Conservation (phyloP, 2,329 filamentous ascomycete genomes). For the Macrophomina phaseolina region DNA sequence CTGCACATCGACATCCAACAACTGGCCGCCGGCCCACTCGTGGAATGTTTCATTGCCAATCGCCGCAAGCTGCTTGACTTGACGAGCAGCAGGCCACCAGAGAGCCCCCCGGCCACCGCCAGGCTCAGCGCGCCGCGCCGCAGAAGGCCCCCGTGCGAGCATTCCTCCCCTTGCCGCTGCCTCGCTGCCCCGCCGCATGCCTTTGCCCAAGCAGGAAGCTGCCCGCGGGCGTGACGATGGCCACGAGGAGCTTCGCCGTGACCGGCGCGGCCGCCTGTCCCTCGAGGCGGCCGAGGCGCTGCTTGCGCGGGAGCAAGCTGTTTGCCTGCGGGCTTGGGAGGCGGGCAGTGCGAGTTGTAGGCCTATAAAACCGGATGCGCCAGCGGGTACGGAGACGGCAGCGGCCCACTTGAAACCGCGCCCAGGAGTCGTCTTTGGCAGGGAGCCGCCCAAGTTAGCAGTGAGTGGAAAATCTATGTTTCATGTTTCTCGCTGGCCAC, state of each 20-base stretch:
- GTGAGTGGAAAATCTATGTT: slow-evolving; percentile 26
- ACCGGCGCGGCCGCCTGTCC: neutral
- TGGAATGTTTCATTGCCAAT: slow-evolving; percentile 27
- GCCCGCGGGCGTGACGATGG: slow-evolving; percentile 1
- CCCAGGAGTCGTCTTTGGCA: slow-evolving; percentile 15
- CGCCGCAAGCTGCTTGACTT: neutral
- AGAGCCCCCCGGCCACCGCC: neutral
- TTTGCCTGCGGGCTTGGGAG: neutral
- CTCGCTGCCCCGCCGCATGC: slow-evolving; percentile 14
- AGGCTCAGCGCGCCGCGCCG: neutral
- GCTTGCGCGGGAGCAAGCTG: neutral
- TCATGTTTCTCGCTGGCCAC: slow-evolving; percentile 24
- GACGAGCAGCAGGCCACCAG: neutral
- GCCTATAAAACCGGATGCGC: slow-evolving; percentile 15
- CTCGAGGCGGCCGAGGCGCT: neutral
- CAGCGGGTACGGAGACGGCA: slow-evolving; percentile 22
- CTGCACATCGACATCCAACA: slow-evolving; percentile 22
- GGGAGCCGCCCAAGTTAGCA: slow-evolving; percentile 16
- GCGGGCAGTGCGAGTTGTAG: neutral
- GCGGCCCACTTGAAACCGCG: slow-evolving; percentile 23
- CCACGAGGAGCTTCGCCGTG: slow-evolving; percentile 6
- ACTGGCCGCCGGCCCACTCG: slow-evolving; percentile 8
- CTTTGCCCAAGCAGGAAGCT: slow-evolving; percentile 8
- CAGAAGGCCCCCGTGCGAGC: neutral
- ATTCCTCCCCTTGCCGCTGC: slow-evolving; percentile 19